Evolutionary conservation across 1,284 basidiomycete species (phyloP).

Genomic region (Peniophora sp.): DNA sequence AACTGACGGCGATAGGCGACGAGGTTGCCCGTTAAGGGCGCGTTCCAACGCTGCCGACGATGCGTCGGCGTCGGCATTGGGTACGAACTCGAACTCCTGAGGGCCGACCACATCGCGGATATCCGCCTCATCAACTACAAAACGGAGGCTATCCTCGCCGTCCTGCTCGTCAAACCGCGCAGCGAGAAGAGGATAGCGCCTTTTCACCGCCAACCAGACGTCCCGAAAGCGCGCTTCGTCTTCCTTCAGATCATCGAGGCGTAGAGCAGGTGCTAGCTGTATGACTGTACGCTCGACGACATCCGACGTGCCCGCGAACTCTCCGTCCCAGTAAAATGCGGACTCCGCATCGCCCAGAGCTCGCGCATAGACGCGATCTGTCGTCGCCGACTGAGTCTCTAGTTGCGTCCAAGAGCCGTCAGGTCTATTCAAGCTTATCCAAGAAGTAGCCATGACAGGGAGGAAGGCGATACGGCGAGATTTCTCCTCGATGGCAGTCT

Average conservation of each 20-base stretch:
- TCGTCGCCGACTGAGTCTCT: too few relatives aligned
- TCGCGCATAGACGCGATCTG: not conserved
- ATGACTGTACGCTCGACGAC: not conserved
- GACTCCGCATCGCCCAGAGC: not conserved
- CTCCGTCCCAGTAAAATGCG: not conserved
- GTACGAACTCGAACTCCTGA: not conserved
- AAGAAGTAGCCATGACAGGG: too few relatives aligned
- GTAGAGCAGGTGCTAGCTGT: not conserved
- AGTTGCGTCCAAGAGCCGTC: too few relatives aligned
- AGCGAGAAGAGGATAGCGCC: not conserved
- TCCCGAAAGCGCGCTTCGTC: not conserved
- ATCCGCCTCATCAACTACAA: not conserved
- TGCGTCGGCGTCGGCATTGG: not conserved
- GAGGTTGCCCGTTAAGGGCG: not conserved
- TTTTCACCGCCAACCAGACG: not conserved
- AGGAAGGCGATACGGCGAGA: too few relatives aligned
- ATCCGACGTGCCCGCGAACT: not conserved
- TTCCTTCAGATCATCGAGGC: not conserved
- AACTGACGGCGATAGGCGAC: not conserved
- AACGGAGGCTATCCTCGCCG: not conserved
- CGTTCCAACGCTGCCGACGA: not conserved
- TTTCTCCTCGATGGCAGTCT: too few relatives aligned
- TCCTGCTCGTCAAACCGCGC: not conserved
- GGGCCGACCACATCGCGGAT: not conserved
- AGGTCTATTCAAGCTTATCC: too few relatives aligned